Conservation (phyloP, 2,329 filamentous ascomycete genomes). For the Lachnellula cervina region DNA sequence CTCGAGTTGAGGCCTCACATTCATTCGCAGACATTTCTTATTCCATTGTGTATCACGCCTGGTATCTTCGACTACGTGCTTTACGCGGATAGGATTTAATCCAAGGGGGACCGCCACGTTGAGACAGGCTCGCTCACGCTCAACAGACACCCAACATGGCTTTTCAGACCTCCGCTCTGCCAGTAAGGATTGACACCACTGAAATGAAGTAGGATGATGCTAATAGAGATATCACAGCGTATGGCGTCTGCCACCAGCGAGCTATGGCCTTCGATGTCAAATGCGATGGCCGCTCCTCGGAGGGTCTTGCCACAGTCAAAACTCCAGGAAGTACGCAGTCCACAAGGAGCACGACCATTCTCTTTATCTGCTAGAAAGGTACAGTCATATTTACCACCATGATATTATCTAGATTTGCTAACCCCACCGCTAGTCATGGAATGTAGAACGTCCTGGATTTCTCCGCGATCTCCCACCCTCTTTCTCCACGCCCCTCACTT, state of each 20-base stretch:
- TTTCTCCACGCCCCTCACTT: constrained; percentile 13
- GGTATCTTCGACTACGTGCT: background rate
- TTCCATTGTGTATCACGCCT: background rate
- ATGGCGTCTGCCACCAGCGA: constrained; percentile 39
- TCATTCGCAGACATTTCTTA: constrained; percentile 9
- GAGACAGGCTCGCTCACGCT: background rate
- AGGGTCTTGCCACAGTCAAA: constrained; percentile 23
- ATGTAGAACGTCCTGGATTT: constrained; percentile 16
- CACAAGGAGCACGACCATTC: background rate
- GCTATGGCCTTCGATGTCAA: constrained; percentile 40
- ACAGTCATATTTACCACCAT: background rate
- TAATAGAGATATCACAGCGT: constrained; percentile 34
- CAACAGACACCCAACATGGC: constrained; percentile 17
- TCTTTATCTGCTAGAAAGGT: constrained; percentile 9
- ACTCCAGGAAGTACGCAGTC: too few relatives aligned
- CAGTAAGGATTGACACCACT: constrained; percentile 16
- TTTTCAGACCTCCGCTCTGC: constrained; percentile 24
- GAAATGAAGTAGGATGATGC: background rate
- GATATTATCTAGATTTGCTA: background rate
- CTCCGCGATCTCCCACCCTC: constrained; percentile 16
- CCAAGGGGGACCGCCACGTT: background rate
- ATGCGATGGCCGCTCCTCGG: constrained; percentile 34
- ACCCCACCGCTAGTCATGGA: constrained; percentile 8
- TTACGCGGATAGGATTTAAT: too few relatives aligned
- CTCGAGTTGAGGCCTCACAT: background rate